phyloP scores from a whole-genome alignment of 176 grass and related monocot species.

The Aegilops speltoides region DNA sequence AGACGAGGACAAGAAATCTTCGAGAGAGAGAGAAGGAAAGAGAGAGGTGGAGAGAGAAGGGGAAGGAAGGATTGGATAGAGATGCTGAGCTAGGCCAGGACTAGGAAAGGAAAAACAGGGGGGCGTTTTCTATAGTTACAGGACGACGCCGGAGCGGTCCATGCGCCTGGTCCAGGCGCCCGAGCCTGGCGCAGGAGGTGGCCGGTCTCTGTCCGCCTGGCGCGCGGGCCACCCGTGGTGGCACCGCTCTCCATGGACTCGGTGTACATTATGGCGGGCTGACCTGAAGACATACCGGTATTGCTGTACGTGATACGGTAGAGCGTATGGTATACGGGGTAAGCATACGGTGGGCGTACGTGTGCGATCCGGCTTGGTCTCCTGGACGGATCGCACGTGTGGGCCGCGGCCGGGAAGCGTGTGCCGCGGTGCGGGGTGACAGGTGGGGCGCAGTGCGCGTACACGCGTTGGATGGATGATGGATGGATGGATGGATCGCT shows the following conservation, averaged over 20 bases:
- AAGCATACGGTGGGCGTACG: neutral
- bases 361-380: neutral
- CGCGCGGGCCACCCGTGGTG: neutral
- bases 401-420: too few species aligned
- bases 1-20: constrained; percentile 35
- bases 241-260: neutral
- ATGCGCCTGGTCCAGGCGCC: neutral
- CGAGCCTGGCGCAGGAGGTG: neutral
- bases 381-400: too few species aligned
- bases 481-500: neutral
- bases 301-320: too few species aligned
- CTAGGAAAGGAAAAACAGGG: neutral
- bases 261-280: neutral
- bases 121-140: constrained; percentile 10
- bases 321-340: too few species aligned
- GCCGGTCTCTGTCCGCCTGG: neutral
- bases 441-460: neutral
- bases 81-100: constrained; percentile 4
- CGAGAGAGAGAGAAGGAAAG: neutral
- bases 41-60: neutral
- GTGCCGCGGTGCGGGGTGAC: neutral
- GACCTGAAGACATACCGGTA: too few species aligned
- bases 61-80: constrained; percentile 29
- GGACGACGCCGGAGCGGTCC: neutral
- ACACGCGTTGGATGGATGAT: neutral